Evolutionary conservation across 352 stramenopile species (phyloP), one percentile per base, ranked within the genome.

Genomic region (Pythium pyrilobum): DNA sequence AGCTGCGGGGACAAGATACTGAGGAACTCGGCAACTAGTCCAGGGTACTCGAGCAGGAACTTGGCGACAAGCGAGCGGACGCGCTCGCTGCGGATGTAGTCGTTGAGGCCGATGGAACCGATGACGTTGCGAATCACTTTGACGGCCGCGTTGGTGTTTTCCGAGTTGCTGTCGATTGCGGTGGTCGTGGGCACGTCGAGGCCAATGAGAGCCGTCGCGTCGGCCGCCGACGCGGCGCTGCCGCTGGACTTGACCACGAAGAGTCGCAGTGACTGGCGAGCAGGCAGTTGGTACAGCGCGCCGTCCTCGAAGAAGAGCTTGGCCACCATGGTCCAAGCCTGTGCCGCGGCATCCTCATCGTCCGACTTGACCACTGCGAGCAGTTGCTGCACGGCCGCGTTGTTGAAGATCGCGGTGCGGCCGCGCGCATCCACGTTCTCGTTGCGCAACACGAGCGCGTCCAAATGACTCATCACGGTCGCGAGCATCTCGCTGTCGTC

Each of bases 51-150:
- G 0, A 47, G 41, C 13, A 95, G 28, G 41, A 95, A 77, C 38
- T 65, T 64, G 41, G 62, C 56, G 11, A 92, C 69, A 12, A 95
- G 57, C 18, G 57, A 56, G 27, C 88, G 73, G 13, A 81, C 75
- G 39, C 77, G 52, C 9, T 64, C 27, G 32, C 73, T 81, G 37
- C 58, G 66, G 43, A 90, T 50, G 18, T 84, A 66, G 38, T 88
- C 75, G 25, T 86, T 89, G 38, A 87, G 58, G 11, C 79, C 73
- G 37, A 91, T 74, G 0, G 81, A 72, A 4, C 66, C 67, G n/a
- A 92, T 47, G 18, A 77, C 74, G 40, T 72, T 85, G 6, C 75
- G 74, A 27, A 95, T 80, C 5, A 89, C 62, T 46, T 88, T 82
- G 44, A 83, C 56, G 1, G 47, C 39, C 7, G 23, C 13, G 11